Conservation (phyloP, 176 grass and related monocot species). For the Eleusine coracana region DNA sequence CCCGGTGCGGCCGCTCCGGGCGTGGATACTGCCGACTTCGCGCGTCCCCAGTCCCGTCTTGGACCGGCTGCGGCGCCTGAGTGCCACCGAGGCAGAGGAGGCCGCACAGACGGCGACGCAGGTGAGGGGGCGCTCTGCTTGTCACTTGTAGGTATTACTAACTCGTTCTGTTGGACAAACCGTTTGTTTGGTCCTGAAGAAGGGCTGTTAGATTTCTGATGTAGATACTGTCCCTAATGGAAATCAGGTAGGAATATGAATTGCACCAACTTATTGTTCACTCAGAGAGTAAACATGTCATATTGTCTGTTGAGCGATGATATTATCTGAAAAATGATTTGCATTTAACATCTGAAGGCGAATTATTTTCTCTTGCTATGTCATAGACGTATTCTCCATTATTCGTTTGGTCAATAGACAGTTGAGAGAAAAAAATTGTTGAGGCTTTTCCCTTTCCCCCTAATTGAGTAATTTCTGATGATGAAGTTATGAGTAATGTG, state of each 20-base stretch:
- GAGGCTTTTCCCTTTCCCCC: not conserved
- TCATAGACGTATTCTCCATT: not conserved
- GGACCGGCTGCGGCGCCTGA: conserved; percentile 18
- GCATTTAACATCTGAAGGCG: not conserved
- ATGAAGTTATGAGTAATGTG: not conserved
- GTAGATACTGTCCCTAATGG: not conserved
- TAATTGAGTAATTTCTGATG: too few relatives aligned
- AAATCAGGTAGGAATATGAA: not conserved
- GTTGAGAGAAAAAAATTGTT: not conserved
- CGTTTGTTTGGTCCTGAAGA: not conserved
- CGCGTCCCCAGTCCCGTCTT: conserved; percentile 13
- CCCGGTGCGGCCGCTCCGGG: conserved; percentile 30
- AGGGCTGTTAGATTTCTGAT: not conserved
- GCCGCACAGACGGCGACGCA: conserved; percentile 45
- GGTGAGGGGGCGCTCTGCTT: conserved; percentile 32
- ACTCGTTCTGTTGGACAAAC: not conserved
- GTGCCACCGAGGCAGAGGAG: conserved; percentile 49
- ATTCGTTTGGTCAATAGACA: not conserved
- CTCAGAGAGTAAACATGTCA: not conserved
- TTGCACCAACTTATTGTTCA: not conserved
- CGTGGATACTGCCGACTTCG: conserved; percentile 13
- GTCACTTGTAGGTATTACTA: not conserved
- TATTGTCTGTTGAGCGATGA: not conserved
- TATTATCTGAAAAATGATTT: not conserved
- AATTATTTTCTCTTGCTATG: not conserved